A percentile compares a stretch with the other conserved stretches of the same genome.
phyloP scores from a whole-genome alignment of 805 yeast genomes.

The Candida railenensis region DNA sequence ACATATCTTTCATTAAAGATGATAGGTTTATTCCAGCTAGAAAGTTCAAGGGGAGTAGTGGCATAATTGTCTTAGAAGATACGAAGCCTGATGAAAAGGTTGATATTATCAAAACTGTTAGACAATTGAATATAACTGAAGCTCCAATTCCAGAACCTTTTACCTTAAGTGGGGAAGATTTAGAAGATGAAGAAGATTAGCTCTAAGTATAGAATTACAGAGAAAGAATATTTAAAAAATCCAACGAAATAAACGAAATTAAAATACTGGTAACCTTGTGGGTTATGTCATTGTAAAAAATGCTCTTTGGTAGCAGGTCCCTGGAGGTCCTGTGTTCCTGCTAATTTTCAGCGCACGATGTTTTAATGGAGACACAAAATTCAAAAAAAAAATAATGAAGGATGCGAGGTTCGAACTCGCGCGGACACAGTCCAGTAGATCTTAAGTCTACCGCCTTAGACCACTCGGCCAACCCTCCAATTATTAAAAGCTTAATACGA shows the following conservation, averaged over 20 bases:
- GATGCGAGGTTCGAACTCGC: conserved; percentile 50
- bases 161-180: conserved; percentile 55
- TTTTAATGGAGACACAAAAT: too few species aligned
- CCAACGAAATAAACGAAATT: not conserved
- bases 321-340: too few species aligned
- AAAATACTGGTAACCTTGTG: not conserved
- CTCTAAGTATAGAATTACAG: not conserved
- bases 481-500: too few species aligned
- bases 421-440: conserved; percentile 47
- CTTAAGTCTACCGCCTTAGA: conserved; percentile 49
- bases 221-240: not conserved
- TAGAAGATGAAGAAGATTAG: conserved; percentile 30
- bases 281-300: not conserved
- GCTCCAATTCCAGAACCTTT: conserved; percentile 77
- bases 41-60: conserved; percentile 65
- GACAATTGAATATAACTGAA: conserved; percentile 71
- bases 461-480: conserved; percentile 51
- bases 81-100: conserved; percentile 57
- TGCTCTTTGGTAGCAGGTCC: too few species aligned
- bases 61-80: conserved; percentile 72
- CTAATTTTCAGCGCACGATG: too few species aligned
- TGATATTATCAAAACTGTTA: conserved; percentile 75
- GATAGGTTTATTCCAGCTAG: conserved; percentile 82
- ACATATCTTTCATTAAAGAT: conserved; percentile 72
- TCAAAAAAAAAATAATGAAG: conserved; percentile 33